Evolutionary conservation across 331 rosid species (phyloP), one percentile per base, ranked within the genome.

Genomic region (Rhamnella rubrinervis): DNA sequence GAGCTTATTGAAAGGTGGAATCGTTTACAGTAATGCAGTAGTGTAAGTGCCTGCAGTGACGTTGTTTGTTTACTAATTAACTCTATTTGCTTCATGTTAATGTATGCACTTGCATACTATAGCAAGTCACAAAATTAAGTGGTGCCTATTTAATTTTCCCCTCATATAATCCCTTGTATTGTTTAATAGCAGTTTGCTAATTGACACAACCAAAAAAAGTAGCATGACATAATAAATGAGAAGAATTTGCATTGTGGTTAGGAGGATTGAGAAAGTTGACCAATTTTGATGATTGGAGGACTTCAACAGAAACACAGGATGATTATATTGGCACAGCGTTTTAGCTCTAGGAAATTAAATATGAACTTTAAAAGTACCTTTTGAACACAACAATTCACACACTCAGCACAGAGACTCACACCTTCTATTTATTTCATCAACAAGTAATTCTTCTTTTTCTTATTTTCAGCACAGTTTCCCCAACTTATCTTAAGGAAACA

Each of bases 1-100:
- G 72, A 75, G 84, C 84, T 71, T 80, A 58, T 62, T 80, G 75
- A 80, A 80, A 71, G 84, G 78, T 61, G 84, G 84, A 75, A 80
- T 80, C 28, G 81, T 80, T 56, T 80, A 80, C 74, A 80, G 84
- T 71, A 80, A 75, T 67, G 84, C 78, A 23, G 71, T 71, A 16
- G 84, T 75, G 84, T 80, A 71, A 80, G 84, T 66, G 28, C 26
- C 61, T 35, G 37, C 37, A 59, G 19, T 53, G 31, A 52, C 9
- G 18, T 63, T 46, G 26, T 56, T 35, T 28, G 6, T 51, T 61
- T 53, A 39, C 19, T 50, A n/a, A 46, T 55, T 8, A 16, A 17
- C 56, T 69, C 8, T 53, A 20, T 39, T 21, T 56, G 7, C 44
- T 55, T 39, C 21, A n/a, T 21, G 35, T 35, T 38, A 14, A 1